Evolutionary conservation across 192 early-diverging fungal genomes (phyloP), one percentile per base, ranked within the genome.

Genomic region (Coemansia sp.): DNA sequence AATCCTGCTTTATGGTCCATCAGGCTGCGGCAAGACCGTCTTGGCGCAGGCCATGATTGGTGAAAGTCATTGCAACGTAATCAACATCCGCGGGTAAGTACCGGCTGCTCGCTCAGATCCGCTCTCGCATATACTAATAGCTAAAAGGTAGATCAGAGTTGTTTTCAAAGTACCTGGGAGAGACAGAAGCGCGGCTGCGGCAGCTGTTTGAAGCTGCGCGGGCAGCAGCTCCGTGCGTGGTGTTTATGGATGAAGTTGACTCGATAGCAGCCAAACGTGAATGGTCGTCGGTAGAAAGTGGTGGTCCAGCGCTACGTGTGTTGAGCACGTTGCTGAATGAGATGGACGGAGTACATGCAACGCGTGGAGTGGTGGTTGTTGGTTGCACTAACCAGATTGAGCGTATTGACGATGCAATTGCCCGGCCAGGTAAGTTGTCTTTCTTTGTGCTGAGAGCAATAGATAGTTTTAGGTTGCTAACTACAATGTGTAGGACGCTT

Each of bases 201-300:
- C 67, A 77, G 2, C 63, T 95, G 38, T 98, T 97, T 83, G 79
- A 81, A 7, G 80, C 84, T n/a, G 94, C 96, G 0, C 82, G 87
- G 20, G 71, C 82, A 16, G 78, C 91, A n/a, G 81, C 87, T n/a
- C 96, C 96, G 0, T 96, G 91, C 52, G 81, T 98, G 39, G 60
- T 98, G 23, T 95, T 97, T 69, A 82, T 98, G 64, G 96, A 99
- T 62, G 93, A 97, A 52, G 80, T 99, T 62, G 96, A 99, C 68
- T 81, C 87, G 0, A 84, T 97, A n/a, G 92, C 86, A 2, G 80
- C 87, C n/a, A 84, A 88, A 53, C 75, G 96, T 55, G 84, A 79
- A 11, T 78, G 67, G 55, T 71, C 80, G 21, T 58, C 66, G 0
- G 63, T 83, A 51, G 80, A 79, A 26, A 69, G 81, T 17, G 90